Evolutionary conservation across 257 asterid genomes (phyloP), one percentile per base, ranked within the genome.

Genomic region (Solanum medicagineum): DNA sequence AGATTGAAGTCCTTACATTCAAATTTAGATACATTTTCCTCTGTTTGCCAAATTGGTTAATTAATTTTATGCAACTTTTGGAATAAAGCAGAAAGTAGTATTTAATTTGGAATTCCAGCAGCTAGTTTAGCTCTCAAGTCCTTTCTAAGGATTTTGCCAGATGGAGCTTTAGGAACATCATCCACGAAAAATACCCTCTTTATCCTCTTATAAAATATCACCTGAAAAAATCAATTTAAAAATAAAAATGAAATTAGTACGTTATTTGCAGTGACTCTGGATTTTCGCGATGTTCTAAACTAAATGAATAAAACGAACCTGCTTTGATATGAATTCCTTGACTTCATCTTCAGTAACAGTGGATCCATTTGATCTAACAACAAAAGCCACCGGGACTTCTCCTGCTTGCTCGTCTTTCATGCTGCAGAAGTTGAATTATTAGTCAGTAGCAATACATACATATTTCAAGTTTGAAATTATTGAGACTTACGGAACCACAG

Each of bases 371-470:
- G 94, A 89, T 84, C 79, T 90, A 44, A 92, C 99, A 17, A 93
- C 95, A 88, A 92, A 95, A 49, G 98, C 99, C 87, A 95, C 97
- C 32, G 99, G 99, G 47, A 95, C 92, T 91, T 95, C 99, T 70
- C 99, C 99, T 8, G 98, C 98, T 66, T 87, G 86, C 87, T 94
- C 97, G 84, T 95, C 97, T 79, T 87, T 89, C 99, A 95, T 88
- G 20, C 99, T 95, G 94, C 16, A 80, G 17, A n/a, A 45, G 2
- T 26, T 17, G 42, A 36, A 36, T 36, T 36, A 36, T 36, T 36
- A 36, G 42, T 36, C 4, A 36, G 42, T 36, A 36, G 42, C 36
- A 32, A 32, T 32, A 19, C 11, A 20, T 4, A n/a, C n/a, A 59
- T 20, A 20, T 57, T 20, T 57, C 13, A 57, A 65, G 12, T 8